These are phyloP conservation scores for Cryomyces minteri DNA, from an alignment of 495 filamentous ascomycete genomes.

Conservation along the genomic window DNA sequence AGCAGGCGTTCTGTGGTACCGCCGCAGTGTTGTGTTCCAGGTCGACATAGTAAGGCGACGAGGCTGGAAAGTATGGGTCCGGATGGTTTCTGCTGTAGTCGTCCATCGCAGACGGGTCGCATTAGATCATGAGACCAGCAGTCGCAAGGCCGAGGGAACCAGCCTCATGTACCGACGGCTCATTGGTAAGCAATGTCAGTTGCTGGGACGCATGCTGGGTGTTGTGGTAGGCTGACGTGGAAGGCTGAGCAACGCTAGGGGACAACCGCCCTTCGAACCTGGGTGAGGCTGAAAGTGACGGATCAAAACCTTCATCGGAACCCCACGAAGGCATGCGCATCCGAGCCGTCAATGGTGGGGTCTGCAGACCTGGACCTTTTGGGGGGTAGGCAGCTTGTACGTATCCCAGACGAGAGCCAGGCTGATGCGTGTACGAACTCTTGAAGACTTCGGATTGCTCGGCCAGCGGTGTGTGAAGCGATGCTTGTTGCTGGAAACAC, in stretches of 20 bases:
- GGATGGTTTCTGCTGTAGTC: background rate
- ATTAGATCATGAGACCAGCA: conserved; percentile 8
- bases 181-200: too few relatives aligned
- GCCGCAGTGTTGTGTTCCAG: background rate
- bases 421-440: too few relatives aligned
- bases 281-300: conserved; percentile 11
- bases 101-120: conserved; percentile 3
- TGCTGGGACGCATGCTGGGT: background rate
- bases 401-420: too few relatives aligned
- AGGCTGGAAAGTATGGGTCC: background rate
- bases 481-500: conserved; percentile 1
- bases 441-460: too few relatives aligned
- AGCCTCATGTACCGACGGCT: conserved; percentile 1
- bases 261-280: conserved; percentile 2
- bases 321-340: conserved; percentile 9
- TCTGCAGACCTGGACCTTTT: conserved; percentile 4
- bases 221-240: background rate
- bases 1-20: background rate
- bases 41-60: too few relatives aligned
- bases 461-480: too few relatives aligned
- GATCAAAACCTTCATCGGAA: conserved; percentile 8
- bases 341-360: conserved; percentile 6
- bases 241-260: conserved; percentile 1
- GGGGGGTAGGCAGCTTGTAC: too few relatives aligned
- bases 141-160: background rate